These are phyloP conservation scores for Globisporangium sylvaticum DNA, from an alignment of 352 stramenopile genomes.

Conservation along the genomic window DNA sequence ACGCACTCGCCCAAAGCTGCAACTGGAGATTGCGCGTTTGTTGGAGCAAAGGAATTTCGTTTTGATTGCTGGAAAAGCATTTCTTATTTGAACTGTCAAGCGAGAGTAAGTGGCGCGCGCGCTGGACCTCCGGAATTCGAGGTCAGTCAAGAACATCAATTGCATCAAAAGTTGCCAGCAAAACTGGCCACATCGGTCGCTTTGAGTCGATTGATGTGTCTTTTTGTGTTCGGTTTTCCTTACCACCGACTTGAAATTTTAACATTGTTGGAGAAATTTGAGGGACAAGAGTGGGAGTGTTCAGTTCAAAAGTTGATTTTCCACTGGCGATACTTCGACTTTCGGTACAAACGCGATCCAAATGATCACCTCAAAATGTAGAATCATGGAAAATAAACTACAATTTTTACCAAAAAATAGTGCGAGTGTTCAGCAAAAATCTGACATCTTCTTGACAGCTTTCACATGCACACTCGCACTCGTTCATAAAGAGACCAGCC, in stretches of 20 bases:
- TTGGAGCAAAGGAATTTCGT: not conserved
- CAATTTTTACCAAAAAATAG: not conserved
- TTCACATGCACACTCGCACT: not conserved
- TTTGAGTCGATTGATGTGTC: not conserved
- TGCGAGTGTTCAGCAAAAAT: not conserved
- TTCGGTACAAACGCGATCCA: not conserved
- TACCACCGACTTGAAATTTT: not conserved
- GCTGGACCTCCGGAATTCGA: not conserved
- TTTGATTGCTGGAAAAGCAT: not conserved
- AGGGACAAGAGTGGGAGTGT: not conserved
- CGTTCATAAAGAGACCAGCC: not conserved
- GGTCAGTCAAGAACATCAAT: not conserved
- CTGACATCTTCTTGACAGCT: not conserved
- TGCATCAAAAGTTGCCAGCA: not conserved
- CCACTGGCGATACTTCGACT: not conserved
- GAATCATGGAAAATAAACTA: not conserved
- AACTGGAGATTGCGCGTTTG: not conserved
- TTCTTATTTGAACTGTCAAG: not conserved
- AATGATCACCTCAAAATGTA: not conserved
- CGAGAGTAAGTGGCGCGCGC: not conserved
- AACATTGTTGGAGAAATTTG: not conserved
- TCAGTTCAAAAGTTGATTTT: not conserved
- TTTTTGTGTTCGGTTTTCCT: not conserved
- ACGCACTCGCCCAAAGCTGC: not conserved
- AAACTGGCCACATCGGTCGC: not conserved